Evolutionary conservation across 768 basidiomycete species (phyloP).

Genomic region (Leucosporidium scottii): DNA sequence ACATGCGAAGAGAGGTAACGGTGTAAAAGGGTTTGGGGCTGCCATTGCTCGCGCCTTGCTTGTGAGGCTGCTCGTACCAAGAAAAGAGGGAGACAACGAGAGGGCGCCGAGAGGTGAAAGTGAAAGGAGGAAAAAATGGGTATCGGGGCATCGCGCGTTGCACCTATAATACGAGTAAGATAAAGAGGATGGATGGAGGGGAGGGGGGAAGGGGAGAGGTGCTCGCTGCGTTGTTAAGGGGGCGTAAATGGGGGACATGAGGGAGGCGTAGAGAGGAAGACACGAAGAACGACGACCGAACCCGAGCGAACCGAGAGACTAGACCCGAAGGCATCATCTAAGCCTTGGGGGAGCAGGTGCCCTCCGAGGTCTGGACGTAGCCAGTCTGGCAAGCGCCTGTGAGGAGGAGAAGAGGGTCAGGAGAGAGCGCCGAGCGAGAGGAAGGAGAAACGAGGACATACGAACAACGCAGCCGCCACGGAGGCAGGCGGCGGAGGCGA

Average conservation of each 20-base stretch:
- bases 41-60: too few relatives aligned
- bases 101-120: too few relatives aligned
- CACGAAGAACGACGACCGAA: too few relatives aligned
- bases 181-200: neutral
- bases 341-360: conserved; percentile 23
- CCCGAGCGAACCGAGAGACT: too few relatives aligned
- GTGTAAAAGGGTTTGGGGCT: too few relatives aligned
- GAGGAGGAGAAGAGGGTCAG: neutral
- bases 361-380: conserved; percentile 27
- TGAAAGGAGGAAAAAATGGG: neutral
- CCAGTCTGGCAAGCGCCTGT: conserved; percentile 29
- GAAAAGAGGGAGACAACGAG: too few relatives aligned
- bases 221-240: neutral
- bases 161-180: too few relatives aligned
- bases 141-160: too few relatives aligned
- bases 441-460: neutral
- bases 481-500: conserved; percentile 23
- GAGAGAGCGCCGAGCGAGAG: neutral
- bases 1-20: too few relatives aligned
- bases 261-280: too few relatives aligned
- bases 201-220: neutral
- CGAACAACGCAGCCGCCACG: conserved; percentile 31
- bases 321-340: neutral
- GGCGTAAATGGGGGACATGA: too few relatives aligned
- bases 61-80: too few relatives aligned